phyloP scores from a whole-genome alignment of 2,329 filamentous ascomycete species.

The Waltergamsia citrina region DNA sequence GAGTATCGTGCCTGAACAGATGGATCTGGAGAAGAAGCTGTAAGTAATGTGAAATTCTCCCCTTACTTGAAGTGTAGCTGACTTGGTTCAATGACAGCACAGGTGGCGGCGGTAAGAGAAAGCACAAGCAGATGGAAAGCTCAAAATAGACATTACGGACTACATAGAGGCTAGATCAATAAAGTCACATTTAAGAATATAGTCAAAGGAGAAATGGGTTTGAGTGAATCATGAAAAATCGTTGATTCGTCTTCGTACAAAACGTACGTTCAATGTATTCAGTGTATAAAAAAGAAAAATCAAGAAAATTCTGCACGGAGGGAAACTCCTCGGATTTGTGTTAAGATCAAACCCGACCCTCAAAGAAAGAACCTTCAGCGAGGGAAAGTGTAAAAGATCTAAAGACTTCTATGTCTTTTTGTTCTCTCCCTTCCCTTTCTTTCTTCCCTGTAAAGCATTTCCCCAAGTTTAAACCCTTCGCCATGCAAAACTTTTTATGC shows the following conservation, averaged over 20 bases:
- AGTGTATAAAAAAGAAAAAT: too few relatives aligned
- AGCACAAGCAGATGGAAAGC: too few relatives aligned
- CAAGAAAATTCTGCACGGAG: too few relatives aligned
- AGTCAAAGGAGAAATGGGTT: too few relatives aligned
- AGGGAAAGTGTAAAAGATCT: too few relatives aligned
- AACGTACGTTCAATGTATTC: neutral
- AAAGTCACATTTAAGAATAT: too few relatives aligned
- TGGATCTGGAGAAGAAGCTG: slow-evolving; percentile 13
- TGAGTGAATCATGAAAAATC: neutral
- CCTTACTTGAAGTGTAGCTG: too few relatives aligned
- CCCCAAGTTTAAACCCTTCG: slow-evolving; percentile 13
- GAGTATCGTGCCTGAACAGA: slow-evolving; percentile 66
- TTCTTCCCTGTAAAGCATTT: slow-evolving; percentile 3
- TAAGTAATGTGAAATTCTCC: neutral
- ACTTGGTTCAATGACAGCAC: too few relatives aligned
- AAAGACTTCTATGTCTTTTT: neutral
- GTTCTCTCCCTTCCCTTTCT: too few relatives aligned
- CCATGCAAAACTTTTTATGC: slow-evolving; percentile 28
- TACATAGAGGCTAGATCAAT: too few relatives aligned
- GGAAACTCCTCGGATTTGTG: neutral
- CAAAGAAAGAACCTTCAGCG: slow-evolving; percentile 1
- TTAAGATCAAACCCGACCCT: neutral
- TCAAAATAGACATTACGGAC: too few relatives aligned
- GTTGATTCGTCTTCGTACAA: neutral
- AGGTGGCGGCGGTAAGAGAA: too few relatives aligned